Evolutionary conservation across 306 rosid genomes (phyloP).

Genomic region (Vigna angularis): DNA sequence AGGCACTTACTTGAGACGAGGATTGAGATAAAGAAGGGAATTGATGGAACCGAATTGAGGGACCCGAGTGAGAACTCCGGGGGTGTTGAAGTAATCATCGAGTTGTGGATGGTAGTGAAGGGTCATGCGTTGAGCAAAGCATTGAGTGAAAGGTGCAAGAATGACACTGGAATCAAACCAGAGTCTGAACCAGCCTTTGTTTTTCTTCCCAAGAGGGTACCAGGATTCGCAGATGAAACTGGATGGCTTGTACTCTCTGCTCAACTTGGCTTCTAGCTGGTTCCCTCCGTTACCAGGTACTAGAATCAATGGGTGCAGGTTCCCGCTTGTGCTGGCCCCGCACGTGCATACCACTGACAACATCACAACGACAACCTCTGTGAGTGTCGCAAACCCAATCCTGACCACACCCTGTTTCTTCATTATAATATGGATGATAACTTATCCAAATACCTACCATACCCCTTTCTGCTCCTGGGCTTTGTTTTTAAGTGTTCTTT

Average conservation of each 20-base stretch:
- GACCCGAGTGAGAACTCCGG: conserved; percentile 78
- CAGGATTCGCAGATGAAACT: conserved; percentile 66
- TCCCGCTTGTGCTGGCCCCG: conserved; percentile 47
- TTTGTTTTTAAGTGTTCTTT: conserved; percentile 14
- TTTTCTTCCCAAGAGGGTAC: conserved; percentile 60
- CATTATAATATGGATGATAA: background rate
- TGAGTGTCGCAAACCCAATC: conserved; percentile 26
- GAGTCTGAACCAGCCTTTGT: conserved; percentile 82
- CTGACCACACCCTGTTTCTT: conserved; percentile 32
- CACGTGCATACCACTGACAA: conserved; percentile 49
- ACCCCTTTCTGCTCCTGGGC: background rate
- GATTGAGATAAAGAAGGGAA: conserved; percentile 83
- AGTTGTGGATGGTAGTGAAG: conserved; percentile 57
- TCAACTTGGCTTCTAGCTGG: conserved; percentile 82
- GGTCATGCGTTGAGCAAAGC: conserved; percentile 89
- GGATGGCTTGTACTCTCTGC: conserved; percentile 58
- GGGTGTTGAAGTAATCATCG: conserved; percentile 74
- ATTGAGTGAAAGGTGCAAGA: conserved; percentile 69
- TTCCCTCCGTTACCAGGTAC: conserved; percentile 92
- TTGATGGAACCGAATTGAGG: conserved; percentile 72
- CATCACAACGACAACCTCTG: conserved; percentile 46
- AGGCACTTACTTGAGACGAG: conserved; percentile 67
- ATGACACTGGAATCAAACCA: conserved; percentile 85
- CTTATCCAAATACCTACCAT: background rate
- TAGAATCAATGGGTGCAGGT: conserved; percentile 71